A percentile compares a stretch with the other conserved stretches of the same genome.
Evolutionary conservation across 2,329 filamentous ascomycete genomes (phyloP).

Genomic region (Calonectria hongkongensis): DNA sequence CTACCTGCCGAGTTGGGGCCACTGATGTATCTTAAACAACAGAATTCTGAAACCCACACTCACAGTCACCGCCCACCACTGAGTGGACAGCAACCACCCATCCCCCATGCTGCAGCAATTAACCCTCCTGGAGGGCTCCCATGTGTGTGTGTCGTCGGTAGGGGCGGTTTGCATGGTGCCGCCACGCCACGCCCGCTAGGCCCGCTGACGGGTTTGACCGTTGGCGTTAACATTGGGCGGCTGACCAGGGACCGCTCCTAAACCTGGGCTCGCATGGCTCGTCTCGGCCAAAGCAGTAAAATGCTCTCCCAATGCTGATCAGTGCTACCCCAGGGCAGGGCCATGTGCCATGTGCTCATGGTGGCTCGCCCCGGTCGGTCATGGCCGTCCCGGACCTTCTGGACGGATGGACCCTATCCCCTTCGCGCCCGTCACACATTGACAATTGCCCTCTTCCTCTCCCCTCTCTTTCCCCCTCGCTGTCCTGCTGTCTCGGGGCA

Average conservation of each 20-base stretch:
- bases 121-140: conserved; percentile 3
- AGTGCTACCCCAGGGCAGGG: conserved; percentile 27
- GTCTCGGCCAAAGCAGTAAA: conserved; percentile 26
- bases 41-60: conserved; percentile 19
- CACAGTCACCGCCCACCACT: conserved; percentile 4
- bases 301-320: conserved; percentile 24
- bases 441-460: conserved; percentile 4
- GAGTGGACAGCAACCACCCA: conserved; percentile 16
- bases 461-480: conserved; percentile 2
- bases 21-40: not conserved
- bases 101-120: not conserved
- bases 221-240: conserved; percentile 28
- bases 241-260: conserved; percentile 28
- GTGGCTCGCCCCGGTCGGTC: conserved; percentile 26
- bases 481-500: conserved; percentile 17
- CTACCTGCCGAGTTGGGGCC: not conserved
- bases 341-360: conserved; percentile 29
- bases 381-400: conserved; percentile 21
- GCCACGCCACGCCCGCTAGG: conserved; percentile 29
- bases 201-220: conserved; percentile 30
- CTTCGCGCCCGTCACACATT: conserved; percentile 33
- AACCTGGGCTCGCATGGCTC: conserved; percentile 17
- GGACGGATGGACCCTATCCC: conserved; percentile 17
- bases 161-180: conserved; percentile 26
- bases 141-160: conserved; percentile 13